These are phyloP conservation scores for Cerioporus squamosus DNA, from an alignment of 1,284 basidiomycete species.

Conservation along the genomic window DNA sequence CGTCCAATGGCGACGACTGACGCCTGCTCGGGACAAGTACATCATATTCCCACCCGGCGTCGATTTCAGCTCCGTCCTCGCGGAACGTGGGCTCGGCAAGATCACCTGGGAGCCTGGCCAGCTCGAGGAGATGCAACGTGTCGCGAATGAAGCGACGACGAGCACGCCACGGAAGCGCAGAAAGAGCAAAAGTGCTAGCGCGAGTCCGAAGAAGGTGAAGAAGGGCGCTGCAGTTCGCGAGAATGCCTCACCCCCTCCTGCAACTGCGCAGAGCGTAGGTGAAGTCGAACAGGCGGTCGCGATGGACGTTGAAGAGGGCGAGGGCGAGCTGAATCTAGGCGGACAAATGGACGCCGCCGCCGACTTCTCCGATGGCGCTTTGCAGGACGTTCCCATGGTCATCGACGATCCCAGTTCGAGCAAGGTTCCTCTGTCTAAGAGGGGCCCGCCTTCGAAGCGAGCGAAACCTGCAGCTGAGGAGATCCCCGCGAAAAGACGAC, in stretches of 20 bases:
- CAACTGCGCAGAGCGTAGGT: constrained; percentile 26
- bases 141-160: constrained; percentile 10
- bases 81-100: constrained; percentile 50
- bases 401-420: constrained; percentile 28
- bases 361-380: constrained; percentile 23
- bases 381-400: constrained; percentile 22
- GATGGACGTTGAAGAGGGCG: constrained; percentile 10
- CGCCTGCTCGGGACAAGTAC: constrained; percentile 65
- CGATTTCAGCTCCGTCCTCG: constrained; percentile 67
- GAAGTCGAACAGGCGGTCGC: constrained; percentile 29
- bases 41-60: constrained; percentile 67
- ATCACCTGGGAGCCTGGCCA: constrained; percentile 37
- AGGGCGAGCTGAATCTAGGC: constrained; percentile 25
- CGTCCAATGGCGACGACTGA: constrained; percentile 72
- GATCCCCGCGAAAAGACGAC: constrained; percentile 8
- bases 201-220: constrained; percentile 23
- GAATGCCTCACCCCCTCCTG: not conserved
- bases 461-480: constrained; percentile 1
- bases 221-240: constrained; percentile 5
- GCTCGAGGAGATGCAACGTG: constrained; percentile 29
- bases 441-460: constrained; percentile 11
- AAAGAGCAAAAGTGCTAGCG: constrained; percentile 17
- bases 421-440: constrained; percentile 12
- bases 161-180: not conserved
- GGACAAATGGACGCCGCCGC: constrained; percentile 30